Evolutionary conservation across 306 rosid species (phyloP), one percentile per base, ranked within the genome.

Genomic region (Pueraria montana): DNA sequence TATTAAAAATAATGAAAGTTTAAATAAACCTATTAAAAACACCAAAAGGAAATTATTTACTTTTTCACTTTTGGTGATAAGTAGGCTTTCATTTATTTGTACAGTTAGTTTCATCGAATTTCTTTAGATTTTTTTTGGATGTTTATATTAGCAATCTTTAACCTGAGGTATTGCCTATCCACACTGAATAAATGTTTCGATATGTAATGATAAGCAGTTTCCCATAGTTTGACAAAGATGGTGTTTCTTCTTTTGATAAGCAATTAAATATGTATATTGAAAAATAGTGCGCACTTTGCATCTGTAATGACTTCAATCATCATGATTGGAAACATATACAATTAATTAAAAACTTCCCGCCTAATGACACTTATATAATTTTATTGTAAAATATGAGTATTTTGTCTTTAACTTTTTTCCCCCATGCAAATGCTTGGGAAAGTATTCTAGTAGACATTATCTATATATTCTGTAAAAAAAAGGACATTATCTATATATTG

Each of bases 61-160:
- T n/a, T 2, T 82, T 75, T 30, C 32, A 4, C 59, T 21, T 23
- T 55, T 27, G 78, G 34, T 67, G 26, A 53, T 30, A 53, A 13
- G 53, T 26, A 40, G 63, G 80, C 66, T 50, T 59, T 20, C 69
- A 45, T 36, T 80, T 56, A 10, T 3, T 56, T 75, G 73, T 80
- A 76, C 49, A 85, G 81, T 65, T 80, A 71, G 50, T 71, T 53
- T 61, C 78, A 6, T 30, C 40, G 26, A 67, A 34, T 46, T 36
- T 65, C 11, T 52, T 42, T 40, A 30, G 3, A 4, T 30, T 0
- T 10, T 62, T 71, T 26, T 5, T 32, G 23, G 8, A 52, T 64
- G n/a, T 59, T 14, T 49, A 12, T 53, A 53, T 69, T 43, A 42
- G 71, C 38, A 52, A 53, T 40, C 52, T 34, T 34, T 48, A 20